Percentiles rank a stretch among this genome's conserved stretches.
These are phyloP conservation scores for Sherardia arvensis DNA, from an alignment of 257 asterid species.

Conservation along the genomic window DNA sequence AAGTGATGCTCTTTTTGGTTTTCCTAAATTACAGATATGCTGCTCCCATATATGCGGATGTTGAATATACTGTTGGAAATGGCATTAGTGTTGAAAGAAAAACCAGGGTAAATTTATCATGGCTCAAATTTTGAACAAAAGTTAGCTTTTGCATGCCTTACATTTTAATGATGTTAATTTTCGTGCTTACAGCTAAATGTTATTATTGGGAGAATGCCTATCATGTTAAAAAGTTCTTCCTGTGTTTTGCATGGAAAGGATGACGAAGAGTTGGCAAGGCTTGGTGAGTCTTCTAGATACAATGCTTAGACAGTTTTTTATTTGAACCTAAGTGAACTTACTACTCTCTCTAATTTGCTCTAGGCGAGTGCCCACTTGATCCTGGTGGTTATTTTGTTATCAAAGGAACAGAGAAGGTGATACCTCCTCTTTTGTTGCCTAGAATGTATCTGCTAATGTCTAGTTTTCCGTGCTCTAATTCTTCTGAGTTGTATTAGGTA, in stretches of 20 bases:
- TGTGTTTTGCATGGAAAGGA: constrained; percentile 74
- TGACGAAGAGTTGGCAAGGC: constrained; percentile 79
- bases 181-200: constrained; percentile 29
- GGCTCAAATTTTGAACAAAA: constrained; percentile 13
- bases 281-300: constrained; percentile 36
- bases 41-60: constrained; percentile 63
- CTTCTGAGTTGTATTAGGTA: constrained; percentile 40
- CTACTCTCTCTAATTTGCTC: constrained; percentile 11
- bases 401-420: constrained; percentile 92
- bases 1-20: not conserved
- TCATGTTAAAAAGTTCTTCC: constrained; percentile 73
- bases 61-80: constrained; percentile 41
- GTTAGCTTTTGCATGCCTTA: constrained; percentile 17
- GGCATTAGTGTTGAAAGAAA: constrained; percentile 11
- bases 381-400: constrained; percentile 93
- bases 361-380: constrained; percentile 97
- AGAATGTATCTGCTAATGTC: not conserved
- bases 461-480: not conserved
- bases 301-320: not conserved
- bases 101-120: constrained; percentile 7
- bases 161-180: constrained; percentile 9
- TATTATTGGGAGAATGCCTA: constrained; percentile 77
- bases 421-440: constrained; percentile 7
- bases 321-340: not conserved
- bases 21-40: constrained; percentile 53